Percentiles rank a stretch among this genome's conserved stretches.
Evolutionary conservation across 1,284 basidiomycete genomes (phyloP).

Genomic region (Puccinia coronata): DNA sequence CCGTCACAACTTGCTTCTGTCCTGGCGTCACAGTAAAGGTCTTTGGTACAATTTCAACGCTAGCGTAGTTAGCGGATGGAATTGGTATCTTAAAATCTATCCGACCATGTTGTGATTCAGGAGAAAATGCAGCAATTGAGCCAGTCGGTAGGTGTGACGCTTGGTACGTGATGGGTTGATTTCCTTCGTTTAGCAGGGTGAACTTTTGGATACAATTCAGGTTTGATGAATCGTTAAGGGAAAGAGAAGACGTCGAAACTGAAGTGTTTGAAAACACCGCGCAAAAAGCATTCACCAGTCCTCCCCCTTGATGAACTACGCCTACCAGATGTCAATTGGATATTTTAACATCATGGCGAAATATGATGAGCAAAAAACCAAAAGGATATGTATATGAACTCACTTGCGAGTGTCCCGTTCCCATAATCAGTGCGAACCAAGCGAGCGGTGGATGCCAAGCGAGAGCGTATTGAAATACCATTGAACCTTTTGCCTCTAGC

Average conservation of each 20-base stretch:
- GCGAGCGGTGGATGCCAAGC: conserved; percentile 26
- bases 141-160: conserved; percentile 36
- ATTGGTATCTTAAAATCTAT: conserved; percentile 6
- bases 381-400: not conserved
- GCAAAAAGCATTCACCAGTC: conserved; percentile 48
- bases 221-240: conserved; percentile 33
- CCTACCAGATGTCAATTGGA: not conserved
- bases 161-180: conserved; percentile 16
- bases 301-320: conserved; percentile 48
- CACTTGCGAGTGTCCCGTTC: conserved; percentile 29
- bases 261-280: conserved; percentile 46
- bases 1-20: conserved; percentile 1
- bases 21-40: conserved; percentile 33
- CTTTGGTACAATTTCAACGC: not conserved
- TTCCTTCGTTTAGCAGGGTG: conserved; percentile 19
- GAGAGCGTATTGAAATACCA: conserved; percentile 30
- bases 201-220: conserved; percentile 25
- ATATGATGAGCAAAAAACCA: not conserved
- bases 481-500: conserved; percentile 28
- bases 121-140: conserved; percentile 7
- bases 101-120: conserved; percentile 22
- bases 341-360: too few relatives aligned
- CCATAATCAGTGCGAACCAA: conserved; percentile 4
- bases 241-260: conserved; percentile 32
- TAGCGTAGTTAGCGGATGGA: not conserved